Conservation (phyloP, 1,139 yeast species). For the Meyerozyma athensensis region DNA sequence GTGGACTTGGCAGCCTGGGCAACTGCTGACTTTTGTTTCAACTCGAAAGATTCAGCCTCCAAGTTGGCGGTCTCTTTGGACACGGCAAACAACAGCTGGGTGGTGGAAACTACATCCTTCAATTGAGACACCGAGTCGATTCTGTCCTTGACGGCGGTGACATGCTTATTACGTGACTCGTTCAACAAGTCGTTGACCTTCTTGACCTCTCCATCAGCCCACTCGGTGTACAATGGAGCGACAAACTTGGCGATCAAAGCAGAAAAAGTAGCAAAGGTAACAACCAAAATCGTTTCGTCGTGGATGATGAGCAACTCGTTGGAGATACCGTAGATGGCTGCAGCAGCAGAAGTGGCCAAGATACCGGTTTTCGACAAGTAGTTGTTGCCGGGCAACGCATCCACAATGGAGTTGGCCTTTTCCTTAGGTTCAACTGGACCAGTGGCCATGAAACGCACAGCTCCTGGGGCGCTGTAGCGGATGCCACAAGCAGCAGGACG, state of each 20-base stretch:
- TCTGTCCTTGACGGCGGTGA: conserved; percentile 88
- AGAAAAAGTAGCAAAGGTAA: conserved; percentile 73
- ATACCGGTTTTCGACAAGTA: conserved; percentile 89
- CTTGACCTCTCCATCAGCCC: conserved; percentile 90
- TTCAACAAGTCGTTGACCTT: conserved; percentile 78
- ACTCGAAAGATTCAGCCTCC: conserved; percentile 90
- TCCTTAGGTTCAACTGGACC: conserved; percentile 74
- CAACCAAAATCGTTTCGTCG: conserved; percentile 85
- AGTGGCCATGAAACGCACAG: conserved; percentile 62
- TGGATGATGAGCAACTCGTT: conserved; percentile 89
- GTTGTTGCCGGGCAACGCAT: conserved; percentile 90
- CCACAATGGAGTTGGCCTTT: conserved; percentile 85
- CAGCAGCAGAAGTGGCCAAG: conserved; percentile 92
- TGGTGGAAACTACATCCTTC: conserved; percentile 87
- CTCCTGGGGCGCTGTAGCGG: conserved; percentile 26
- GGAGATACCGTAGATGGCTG: conserved; percentile 88
- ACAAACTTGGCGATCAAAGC: conserved; percentile 78
- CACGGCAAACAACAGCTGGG: conserved; percentile 85
- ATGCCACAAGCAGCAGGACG: conserved; percentile 43
- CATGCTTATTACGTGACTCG: conserved; percentile 86
- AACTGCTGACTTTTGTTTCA: conserved; percentile 84
- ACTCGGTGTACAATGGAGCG: conserved; percentile 91
- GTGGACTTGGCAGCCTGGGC: conserved; percentile 91
- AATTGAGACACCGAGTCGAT: conserved; percentile 82
- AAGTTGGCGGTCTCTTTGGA: conserved; percentile 95